Evolutionary conservation across 768 basidiomycete species (phyloP).

Genomic region (Galerina marginata): DNA sequence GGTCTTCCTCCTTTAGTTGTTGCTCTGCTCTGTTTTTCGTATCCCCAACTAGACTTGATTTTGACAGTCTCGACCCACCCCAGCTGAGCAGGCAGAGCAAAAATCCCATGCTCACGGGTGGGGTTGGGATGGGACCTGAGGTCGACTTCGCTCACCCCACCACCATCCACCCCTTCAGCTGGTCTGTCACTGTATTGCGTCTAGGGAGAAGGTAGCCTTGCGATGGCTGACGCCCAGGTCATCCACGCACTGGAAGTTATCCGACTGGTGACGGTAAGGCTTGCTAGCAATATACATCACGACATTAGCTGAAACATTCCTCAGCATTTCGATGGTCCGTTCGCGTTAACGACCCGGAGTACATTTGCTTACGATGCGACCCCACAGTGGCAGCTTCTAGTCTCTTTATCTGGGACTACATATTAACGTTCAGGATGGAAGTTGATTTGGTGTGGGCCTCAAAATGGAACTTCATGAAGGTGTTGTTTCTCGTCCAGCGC

Average conservation of each 20-base stretch:
- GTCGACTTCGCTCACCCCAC: background rate
- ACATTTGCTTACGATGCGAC: background rate
- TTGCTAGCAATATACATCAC: background rate
- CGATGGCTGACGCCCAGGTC: background rate
- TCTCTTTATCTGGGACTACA: constrained; percentile 26
- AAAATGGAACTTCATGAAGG: constrained; percentile 25
- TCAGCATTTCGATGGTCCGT: constrained; percentile 3
- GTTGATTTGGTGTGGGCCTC: constrained; percentile 23
- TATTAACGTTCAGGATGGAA: constrained; percentile 26
- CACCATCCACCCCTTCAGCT: background rate
- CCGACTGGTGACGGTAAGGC: background rate
- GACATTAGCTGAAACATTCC: background rate
- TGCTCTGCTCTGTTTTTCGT: background rate
- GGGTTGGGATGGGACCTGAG: background rate
- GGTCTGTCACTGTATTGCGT: background rate
- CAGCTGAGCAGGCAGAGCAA: background rate
- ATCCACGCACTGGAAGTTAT: background rate
- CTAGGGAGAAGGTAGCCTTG: background rate
- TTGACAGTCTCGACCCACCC: background rate
- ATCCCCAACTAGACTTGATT: background rate
- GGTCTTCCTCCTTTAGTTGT: too few relatives aligned
- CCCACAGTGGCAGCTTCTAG: constrained; percentile 13
- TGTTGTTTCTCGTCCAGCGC: constrained; percentile 23
- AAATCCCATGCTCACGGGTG: background rate
- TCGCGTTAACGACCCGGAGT: background rate